These are phyloP conservation scores for Peniophora sp. DNA, from an alignment of 1,284 basidiomycete species.

Conservation along the genomic window DNA sequence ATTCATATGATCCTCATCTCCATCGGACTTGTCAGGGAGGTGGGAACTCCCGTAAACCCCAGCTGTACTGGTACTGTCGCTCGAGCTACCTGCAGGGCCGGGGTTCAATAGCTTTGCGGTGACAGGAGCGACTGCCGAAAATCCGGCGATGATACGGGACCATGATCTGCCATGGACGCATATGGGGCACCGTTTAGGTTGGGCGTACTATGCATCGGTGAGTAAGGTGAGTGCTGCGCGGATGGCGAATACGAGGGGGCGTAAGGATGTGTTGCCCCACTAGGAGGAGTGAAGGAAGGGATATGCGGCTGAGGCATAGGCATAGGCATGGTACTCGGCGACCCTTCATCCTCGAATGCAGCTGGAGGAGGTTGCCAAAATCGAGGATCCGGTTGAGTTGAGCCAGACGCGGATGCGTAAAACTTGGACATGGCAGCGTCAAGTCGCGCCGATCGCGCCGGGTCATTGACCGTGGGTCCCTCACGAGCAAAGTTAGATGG, in stretches of 20 bases:
- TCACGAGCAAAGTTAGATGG: too few species aligned
- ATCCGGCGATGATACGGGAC: conserved; percentile 31
- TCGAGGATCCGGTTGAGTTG: conserved; percentile 19
- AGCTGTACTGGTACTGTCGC: conserved; percentile 31
- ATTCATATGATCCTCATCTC: conserved; percentile 25
- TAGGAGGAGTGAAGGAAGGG: conserved; percentile 10
- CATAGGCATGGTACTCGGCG: conserved; percentile 9
- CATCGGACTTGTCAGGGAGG: conserved; percentile 6
- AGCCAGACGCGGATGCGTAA: conserved; percentile 3
- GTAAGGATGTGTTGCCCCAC: conserved; percentile 36
- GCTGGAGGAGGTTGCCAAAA: conserved; percentile 32
- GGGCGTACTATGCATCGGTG: conserved; percentile 36
- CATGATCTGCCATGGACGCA: conserved; percentile 8
- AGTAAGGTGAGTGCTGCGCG: conserved; percentile 29
- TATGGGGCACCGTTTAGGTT: conserved; percentile 5
- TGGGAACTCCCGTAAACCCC: conserved; percentile 18
- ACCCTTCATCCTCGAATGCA: background rate
- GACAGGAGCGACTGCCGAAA: conserved; percentile 57
- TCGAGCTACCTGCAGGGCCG: conserved; percentile 50
- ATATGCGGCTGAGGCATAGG: conserved; percentile 16
- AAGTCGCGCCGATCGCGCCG: conserved; percentile 1
- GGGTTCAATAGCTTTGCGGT: conserved; percentile 48
- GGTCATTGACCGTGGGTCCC: background rate
- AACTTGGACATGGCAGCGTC: conserved; percentile 3
- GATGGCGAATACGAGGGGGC: conserved; percentile 38